Base-by-base conservation (phyloP, 148 eudicot species). In the Camellia lanceoleosa region DNA sequence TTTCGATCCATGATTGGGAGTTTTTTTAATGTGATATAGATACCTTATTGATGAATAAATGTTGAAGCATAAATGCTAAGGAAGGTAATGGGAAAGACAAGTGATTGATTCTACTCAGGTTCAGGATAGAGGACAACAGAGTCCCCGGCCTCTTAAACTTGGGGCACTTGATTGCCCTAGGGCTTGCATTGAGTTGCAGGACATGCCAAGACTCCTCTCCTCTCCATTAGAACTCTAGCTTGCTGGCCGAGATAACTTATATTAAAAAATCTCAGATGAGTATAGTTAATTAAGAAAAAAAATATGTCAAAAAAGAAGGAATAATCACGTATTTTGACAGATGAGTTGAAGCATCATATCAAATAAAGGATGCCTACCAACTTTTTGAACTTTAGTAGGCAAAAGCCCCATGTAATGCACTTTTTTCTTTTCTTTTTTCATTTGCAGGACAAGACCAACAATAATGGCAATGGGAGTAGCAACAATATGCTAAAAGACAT, bases 401-500 rank as follows among this genome's bases (percentile, higher is more conserved):
- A 56, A 73, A 73, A 73, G 20, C 13, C 23, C 3, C 43, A 58
- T 74, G 49, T 56, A 7, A 74, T 38, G 49, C 13, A 74, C 11
- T 38, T 14, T 6, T 41, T 52, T n/a, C 23, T 54, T 20, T 69
- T 69, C 44, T n/a, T 43, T 51, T 8, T 62, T 42, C 76, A 73
- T 6, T 74, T 74, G 30, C 64, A 74, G 51, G 77, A 74, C 65
- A 74, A 74, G 23, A 58, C 61, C 61, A 64, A 38, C 44, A 20
- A 23, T 12, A n/a, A 14, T 20, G 18, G 18, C 76, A 73, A 30
- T 30, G 46, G 11, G 61, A 52, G 10, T 52, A 73, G 23, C 56
- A 54, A 23, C 0, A 4, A 79, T 60, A n/a, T n/a, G n/a, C n/a
- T 43, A n/a, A 5, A 65, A 7, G 7, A 23, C 59, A 77, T 14